phyloP scores from a whole-genome alignment of 169 alveolate species.

The Blepharisma undulans region DNA sequence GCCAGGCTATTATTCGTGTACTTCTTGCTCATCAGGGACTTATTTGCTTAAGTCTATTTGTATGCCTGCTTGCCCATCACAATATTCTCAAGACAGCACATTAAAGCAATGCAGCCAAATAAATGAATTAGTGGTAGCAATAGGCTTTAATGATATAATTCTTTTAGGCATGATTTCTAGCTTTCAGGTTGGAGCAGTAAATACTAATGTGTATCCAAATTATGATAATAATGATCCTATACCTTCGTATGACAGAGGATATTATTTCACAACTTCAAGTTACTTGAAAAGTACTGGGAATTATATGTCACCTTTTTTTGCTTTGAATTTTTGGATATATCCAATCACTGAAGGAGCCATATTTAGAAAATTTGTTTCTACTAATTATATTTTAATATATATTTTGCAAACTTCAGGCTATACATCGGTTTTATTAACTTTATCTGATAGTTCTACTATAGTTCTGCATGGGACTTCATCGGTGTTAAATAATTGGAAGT shows the following conservation, averaged over 20 bases:
- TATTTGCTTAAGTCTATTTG: neutral
- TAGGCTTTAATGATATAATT: neutral
- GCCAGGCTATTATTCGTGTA: neutral
- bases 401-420: neutral
- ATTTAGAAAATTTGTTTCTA: neutral
- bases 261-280: neutral
- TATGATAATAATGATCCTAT: neutral
- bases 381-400: neutral
- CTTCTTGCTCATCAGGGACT: neutral
- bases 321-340: neutral
- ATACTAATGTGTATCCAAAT: neutral
- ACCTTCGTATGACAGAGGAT: slow-evolving; percentile 16
- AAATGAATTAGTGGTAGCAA: neutral
- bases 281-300: neutral
- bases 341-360: neutral
- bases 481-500: neutral
- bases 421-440: neutral
- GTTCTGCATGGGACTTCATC: neutral
- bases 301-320: neutral
- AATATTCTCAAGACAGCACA: neutral
- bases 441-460: neutral
- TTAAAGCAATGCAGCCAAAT: neutral
- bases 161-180: neutral
- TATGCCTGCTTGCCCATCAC: neutral
- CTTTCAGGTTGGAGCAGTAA: neutral